Base-by-base conservation (phyloP, 345 rosid species). In the Kernera saxatilis region DNA sequence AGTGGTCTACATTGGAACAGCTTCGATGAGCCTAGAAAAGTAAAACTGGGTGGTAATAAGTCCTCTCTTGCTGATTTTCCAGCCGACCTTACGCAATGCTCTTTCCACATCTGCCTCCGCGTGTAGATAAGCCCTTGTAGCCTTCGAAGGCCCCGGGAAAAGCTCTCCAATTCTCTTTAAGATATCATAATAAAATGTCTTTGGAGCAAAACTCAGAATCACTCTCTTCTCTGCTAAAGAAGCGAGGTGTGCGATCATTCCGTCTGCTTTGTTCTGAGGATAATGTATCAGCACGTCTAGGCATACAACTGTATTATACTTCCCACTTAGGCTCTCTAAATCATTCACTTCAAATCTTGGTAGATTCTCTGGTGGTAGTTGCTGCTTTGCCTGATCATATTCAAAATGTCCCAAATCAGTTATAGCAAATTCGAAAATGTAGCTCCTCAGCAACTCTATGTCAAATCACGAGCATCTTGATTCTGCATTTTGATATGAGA, bases 61-160 rank as follows among this genome's bases (percentile, higher is more conserved):
- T 52, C 97, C 99, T 73, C 95, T 85, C 81, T 86, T 85, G 26
- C 71, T 85, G 23, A 92, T 91, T 73, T 78, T 94, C 99, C 99
- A 94, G 15, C 99, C 99, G 26, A 80, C 92, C 81, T 89, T 94
- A 58, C 69, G 61, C 75, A 94, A 54, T 0, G 97, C 97, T 50
- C 82, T 80, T 84, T 94, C 97, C 1, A 91, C 89, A 79, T 91
- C 97, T 0, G 90, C 97, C 77, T 94, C 99, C 0, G 99, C 70
- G 8, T 91, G 99, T 53, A 89, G 85, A 67, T 93, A 91, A 1
- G 97, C 99, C 71, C 97, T 84, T 0, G 97, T 94, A 12, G 96
- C 99, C 85, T 91, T 94, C 8, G 97, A 94, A 50, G 99, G 99
- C 66, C 97, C 97, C 0, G 96, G 99, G 76, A 91, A 91, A 82